These are phyloP conservation scores for Hyphopichia pseudoburtonii DNA, from an alignment of 1,139 yeast species.

Conservation along the genomic window DNA sequence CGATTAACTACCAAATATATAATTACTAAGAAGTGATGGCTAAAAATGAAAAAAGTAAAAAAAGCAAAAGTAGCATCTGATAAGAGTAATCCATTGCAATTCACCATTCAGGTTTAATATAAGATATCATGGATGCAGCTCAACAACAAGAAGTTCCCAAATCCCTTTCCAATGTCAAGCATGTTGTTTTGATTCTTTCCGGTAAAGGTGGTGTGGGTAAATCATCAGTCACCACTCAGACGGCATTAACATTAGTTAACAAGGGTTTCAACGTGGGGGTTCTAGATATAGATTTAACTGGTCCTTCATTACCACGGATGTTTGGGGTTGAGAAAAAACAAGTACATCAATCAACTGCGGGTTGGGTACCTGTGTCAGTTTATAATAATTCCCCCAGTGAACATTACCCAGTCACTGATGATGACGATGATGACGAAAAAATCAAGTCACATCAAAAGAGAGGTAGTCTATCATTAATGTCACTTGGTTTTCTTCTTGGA, in stretches of 20 bases:
- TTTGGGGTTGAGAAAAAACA: slow-evolving; percentile 83
- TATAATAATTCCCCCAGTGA: slow-evolving; percentile 13
- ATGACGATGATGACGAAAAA: slow-evolving; percentile 20
- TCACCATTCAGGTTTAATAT: too few relatives aligned
- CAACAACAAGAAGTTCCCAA: slow-evolving; percentile 38
- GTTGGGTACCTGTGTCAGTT: slow-evolving; percentile 87
- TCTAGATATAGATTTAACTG: slow-evolving; percentile 91
- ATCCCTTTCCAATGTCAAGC: slow-evolving; percentile 64
- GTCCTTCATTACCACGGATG: slow-evolving; percentile 96
- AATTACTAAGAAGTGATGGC: too few relatives aligned
- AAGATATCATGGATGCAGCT: not conserved
- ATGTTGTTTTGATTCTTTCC: slow-evolving; percentile 51
- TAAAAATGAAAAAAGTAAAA: too few relatives aligned
- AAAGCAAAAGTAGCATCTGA: too few relatives aligned
- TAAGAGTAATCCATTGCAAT: too few relatives aligned
- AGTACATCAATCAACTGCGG: slow-evolving; percentile 77
- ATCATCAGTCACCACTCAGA: slow-evolving; percentile 91
- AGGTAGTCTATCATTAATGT: slow-evolving; percentile 64
- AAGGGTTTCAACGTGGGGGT: slow-evolving; percentile 85
- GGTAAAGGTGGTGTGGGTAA: slow-evolving; percentile 79
- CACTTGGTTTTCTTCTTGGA: slow-evolving; percentile 84
- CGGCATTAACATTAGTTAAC: slow-evolving; percentile 73
- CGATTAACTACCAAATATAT: too few relatives aligned
- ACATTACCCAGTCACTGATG: slow-evolving; percentile 2
- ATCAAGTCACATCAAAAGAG: slow-evolving; percentile 23